Conservation (phyloP, 2,329 filamentous ascomycete genomes). For the Ustilaginoidea virens region DNA sequence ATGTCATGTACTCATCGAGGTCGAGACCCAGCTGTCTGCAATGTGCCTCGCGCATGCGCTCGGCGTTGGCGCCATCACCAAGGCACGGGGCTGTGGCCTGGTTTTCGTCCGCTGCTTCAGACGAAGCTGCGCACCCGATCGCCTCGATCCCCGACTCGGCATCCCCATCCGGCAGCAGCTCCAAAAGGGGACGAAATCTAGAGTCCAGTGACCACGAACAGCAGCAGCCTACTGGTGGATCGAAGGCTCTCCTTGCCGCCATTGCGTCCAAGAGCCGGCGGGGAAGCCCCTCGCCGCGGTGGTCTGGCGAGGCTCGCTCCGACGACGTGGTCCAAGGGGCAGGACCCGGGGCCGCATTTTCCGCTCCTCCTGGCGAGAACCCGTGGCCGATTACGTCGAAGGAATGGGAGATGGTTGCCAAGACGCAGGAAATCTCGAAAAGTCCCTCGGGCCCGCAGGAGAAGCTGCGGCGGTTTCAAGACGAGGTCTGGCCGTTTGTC, state of each 20-base stretch:
- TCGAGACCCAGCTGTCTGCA: slow-evolving; percentile 18
- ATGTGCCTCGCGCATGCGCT: slow-evolving; percentile 16
- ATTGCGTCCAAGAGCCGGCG: slow-evolving; percentile 2
- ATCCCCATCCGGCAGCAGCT: not conserved
- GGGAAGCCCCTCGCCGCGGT: slow-evolving; percentile 4
- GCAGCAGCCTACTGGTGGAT: not conserved
- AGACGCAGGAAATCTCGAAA: slow-evolving; percentile 12
- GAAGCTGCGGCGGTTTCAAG: slow-evolving; percentile 12
- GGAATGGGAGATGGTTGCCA: slow-evolving; percentile 17
- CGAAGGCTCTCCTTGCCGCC: too few species aligned
- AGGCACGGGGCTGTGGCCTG: slow-evolving; percentile 5
- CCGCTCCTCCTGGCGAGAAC: not conserved
- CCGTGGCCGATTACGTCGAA: not conserved
- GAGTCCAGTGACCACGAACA: too few species aligned
- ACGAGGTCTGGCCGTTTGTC: slow-evolving; percentile 17
- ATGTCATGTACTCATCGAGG: slow-evolving; percentile 19
- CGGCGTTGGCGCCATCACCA: slow-evolving; percentile 2
- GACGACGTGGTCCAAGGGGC: slow-evolving; percentile 17
- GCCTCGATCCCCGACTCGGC: not conserved
- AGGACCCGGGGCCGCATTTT: not conserved
- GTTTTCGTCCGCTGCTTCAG: slow-evolving; percentile 11
- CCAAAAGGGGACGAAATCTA: not conserved
- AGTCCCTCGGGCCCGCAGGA: slow-evolving; percentile 5
- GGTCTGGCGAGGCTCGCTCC: slow-evolving; percentile 17
- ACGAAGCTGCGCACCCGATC: not conserved